Evolutionary conservation across 2,329 filamentous ascomycete genomes (phyloP).

Genomic region (Colletotrichum limetticola): DNA sequence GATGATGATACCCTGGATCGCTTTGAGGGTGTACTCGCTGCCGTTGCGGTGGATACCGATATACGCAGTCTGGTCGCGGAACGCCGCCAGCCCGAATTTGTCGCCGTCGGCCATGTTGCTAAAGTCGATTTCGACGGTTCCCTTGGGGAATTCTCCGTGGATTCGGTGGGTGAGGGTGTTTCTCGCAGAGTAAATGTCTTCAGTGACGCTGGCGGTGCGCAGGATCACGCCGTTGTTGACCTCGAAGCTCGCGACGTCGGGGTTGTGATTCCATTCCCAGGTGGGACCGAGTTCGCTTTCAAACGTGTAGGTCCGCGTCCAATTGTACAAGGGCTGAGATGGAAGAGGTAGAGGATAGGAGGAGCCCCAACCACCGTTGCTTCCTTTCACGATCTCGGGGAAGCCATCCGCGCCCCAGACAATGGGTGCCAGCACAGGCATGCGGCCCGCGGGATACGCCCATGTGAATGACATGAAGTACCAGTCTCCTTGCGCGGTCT

Average conservation of each 20-base stretch:
- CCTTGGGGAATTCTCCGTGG: conserved; percentile 55
- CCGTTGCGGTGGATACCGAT: conserved; percentile 59
- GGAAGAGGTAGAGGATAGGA: conserved; percentile 52
- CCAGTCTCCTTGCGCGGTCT: conserved; percentile 63
- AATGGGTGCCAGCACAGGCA: conserved; percentile 67
- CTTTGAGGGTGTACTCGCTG: conserved; percentile 41
- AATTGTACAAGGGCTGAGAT: conserved; percentile 35
- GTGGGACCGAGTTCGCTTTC: conserved; percentile 49
- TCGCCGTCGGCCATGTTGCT: conserved; percentile 62
- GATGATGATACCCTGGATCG: conserved; percentile 51
- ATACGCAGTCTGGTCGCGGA: conserved; percentile 64
- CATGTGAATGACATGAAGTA: conserved; percentile 69
- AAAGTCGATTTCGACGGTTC: conserved; percentile 62
- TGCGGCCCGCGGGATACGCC: conserved; percentile 65
- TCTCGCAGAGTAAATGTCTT: conserved; percentile 58
- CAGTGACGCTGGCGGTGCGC: conserved; percentile 60
- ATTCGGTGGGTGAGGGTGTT: conserved; percentile 61
- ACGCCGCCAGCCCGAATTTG: conserved; percentile 60
- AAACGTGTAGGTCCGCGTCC: conserved; percentile 58
- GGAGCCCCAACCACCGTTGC: conserved; percentile 58
- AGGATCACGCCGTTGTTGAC: conserved; percentile 58
- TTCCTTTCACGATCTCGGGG: conserved; percentile 53
- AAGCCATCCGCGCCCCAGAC: conserved; percentile 63
- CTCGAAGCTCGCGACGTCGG: conserved; percentile 57
- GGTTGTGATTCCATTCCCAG: conserved; percentile 74